Conservation (phyloP, 306 rosid species). For the Vigna trinervia region DNA sequence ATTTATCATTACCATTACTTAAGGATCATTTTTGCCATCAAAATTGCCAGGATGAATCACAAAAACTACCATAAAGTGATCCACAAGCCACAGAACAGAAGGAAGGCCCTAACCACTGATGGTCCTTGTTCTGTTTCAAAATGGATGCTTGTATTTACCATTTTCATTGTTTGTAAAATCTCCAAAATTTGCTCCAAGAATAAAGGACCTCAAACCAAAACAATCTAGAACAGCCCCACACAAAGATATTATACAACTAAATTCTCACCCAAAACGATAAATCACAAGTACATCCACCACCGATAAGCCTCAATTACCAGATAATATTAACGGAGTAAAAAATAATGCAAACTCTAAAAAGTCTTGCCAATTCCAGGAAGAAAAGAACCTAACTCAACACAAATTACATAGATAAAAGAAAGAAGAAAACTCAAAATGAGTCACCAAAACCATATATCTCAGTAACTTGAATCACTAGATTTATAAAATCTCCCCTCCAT, state of each 20-base stretch:
- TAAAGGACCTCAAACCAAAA: neutral
- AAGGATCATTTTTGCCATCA: constrained; percentile 9
- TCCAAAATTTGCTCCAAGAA: neutral
- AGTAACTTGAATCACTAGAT: neutral
- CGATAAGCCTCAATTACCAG: neutral
- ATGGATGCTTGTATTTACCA: neutral
- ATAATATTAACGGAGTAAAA: neutral
- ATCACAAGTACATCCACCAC: neutral
- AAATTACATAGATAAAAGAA: neutral
- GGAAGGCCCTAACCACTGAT: neutral
- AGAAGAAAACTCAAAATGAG: neutral
- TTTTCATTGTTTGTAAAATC: neutral
- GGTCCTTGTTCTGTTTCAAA: neutral
- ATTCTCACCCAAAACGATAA: neutral
- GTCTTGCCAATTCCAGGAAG: neutral
- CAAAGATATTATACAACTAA: neutral
- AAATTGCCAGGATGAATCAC: neutral
- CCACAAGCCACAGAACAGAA: neutral
- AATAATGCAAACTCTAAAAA: neutral
- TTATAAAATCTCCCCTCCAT: neutral
- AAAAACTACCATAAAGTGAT: neutral
- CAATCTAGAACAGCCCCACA: neutral
- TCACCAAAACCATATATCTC: neutral
- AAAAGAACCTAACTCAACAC: neutral
- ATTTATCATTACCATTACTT: neutral